Base-by-base conservation (phyloP, 1,284 basidiomycete genomes). In the Sporisorium iseilematis-ciliati region DNA sequence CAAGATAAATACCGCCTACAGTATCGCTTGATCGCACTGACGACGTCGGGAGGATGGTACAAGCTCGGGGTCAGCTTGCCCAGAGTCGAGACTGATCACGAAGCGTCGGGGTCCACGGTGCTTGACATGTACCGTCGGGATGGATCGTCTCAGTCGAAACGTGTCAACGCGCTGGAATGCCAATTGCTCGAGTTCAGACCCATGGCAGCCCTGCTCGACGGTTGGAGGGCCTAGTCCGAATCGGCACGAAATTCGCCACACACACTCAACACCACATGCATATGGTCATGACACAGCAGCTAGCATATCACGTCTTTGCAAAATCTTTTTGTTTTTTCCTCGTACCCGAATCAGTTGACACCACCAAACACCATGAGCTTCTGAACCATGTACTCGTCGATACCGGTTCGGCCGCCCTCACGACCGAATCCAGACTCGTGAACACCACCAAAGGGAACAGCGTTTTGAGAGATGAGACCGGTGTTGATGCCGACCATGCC, bases 401-500 rank as follows among this genome's bases (percentile, higher is more conserved):
- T 92, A 2, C 93, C 93, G 8, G 92, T 93, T 35, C 91, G 88
- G 23, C 92, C 88, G 11, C 83, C 83, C 57, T 84, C 83, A 29
- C 80, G 64, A 31, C 82, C 81, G 52, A 84, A 83, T 1, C 94
- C 93, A 80, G 91, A 92, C 87, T 94, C 91, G 86, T 94, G 94
- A 52, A 95, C 67, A 87, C 97, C 97, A 43, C 97, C 97, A 82
- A 99, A 99, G 1, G 83, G 83, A n/a, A 85, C 82, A 14, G 68
- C 41, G 51, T 65, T 69, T 35, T 83, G 82, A 26, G 79, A 80
- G 48, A 85, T 78, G 57, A 82, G 71, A 51, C 80, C 82, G 3
- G 82, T 81, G 67, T 85, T 84, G 62, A 90, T 88, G 43, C 93
- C 92, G 29, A 96, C 93, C 95, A 99, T 98, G 8, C 97, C 97